A percentile compares a stretch with the other conserved stretches of the same genome.
phyloP scores from a whole-genome alignment of 2,329 filamentous ascomycete genomes.

The Pyrenochaeta sp. region DNA sequence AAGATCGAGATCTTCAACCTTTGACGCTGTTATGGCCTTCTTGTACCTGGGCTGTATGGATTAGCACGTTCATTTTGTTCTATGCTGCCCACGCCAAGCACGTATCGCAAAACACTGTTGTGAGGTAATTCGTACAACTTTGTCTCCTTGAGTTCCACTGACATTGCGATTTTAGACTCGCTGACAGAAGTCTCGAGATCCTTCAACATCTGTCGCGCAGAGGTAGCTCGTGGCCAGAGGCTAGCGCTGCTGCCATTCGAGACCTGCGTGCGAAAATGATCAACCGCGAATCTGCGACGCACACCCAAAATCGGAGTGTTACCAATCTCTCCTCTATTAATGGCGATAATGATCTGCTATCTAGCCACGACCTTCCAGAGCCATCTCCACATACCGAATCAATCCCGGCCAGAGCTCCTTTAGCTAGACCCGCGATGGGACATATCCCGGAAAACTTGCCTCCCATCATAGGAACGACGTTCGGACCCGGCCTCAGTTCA shows the following conservation, averaged over 20 bases:
- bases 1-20: constrained; percentile 23
- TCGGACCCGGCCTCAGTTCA: neutral
- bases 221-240: constrained; percentile 40
- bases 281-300: constrained; percentile 2
- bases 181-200: constrained; percentile 33
- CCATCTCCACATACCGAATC: neutral
- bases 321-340: neutral
- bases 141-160: neutral
- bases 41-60: constrained; percentile 64
- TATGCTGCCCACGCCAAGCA: constrained; percentile 60
- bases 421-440: neutral
- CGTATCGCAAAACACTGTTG: constrained; percentile 49
- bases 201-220: constrained; percentile 37
- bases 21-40: constrained; percentile 59
- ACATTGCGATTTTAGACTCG: constrained; percentile 24
- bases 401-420: neutral
- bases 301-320: neutral
- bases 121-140: constrained; percentile 46
- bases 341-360: neutral
- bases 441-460: neutral
- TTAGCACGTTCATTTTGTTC: constrained; percentile 61
- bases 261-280: constrained; percentile 30
- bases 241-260: constrained; percentile 39
- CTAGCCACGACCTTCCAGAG: neutral
- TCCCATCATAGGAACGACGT: neutral